These are phyloP conservation scores for Haemoproteus tartakovskyi DNA, from an alignment of 169 alveolate genomes.

Conservation along the genomic window DNA sequence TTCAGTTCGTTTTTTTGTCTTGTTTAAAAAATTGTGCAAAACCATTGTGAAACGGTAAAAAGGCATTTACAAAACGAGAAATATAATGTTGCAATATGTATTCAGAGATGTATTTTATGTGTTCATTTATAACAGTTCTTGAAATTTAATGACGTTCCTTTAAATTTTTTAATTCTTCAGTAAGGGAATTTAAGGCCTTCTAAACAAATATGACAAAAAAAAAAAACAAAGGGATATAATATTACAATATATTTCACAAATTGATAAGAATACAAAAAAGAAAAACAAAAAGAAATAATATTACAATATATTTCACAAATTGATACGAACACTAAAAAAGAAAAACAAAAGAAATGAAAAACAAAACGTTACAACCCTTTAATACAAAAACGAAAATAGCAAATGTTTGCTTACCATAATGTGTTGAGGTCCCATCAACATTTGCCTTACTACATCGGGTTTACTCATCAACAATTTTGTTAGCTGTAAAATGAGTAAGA, in stretches of 20 bases:
- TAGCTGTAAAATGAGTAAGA: slow-evolving; percentile 10
- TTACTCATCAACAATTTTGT: slow-evolving; percentile 52
- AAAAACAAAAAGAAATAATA: neutral
- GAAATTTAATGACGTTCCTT: slow-evolving; percentile 5
- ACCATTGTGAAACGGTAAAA: too few species aligned
- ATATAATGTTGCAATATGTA: too few species aligned
- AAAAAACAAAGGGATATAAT: neutral
- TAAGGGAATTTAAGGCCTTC: slow-evolving; percentile 52
- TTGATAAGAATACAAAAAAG: slow-evolving; percentile 1
- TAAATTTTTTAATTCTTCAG: slow-evolving; percentile 52
- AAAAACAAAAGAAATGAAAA: neutral
- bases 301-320: neutral
- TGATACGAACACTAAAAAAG: neutral
- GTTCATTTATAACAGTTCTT: too few species aligned
- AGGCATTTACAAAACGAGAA: too few species aligned
- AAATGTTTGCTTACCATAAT: slow-evolving; percentile 50
- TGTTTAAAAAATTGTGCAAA: too few species aligned
- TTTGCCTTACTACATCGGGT: slow-evolving; percentile 44
- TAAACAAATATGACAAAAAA: slow-evolving; percentile 3
- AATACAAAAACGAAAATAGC: too few species aligned
- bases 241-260: neutral
- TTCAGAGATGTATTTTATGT: too few species aligned
- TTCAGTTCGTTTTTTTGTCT: too few species aligned
- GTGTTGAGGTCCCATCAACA: slow-evolving; percentile 55
- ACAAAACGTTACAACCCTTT: too few species aligned